Evolutionary conservation across 768 basidiomycete genomes (phyloP).

Genomic region (Rhizopogon salebrosus): DNA sequence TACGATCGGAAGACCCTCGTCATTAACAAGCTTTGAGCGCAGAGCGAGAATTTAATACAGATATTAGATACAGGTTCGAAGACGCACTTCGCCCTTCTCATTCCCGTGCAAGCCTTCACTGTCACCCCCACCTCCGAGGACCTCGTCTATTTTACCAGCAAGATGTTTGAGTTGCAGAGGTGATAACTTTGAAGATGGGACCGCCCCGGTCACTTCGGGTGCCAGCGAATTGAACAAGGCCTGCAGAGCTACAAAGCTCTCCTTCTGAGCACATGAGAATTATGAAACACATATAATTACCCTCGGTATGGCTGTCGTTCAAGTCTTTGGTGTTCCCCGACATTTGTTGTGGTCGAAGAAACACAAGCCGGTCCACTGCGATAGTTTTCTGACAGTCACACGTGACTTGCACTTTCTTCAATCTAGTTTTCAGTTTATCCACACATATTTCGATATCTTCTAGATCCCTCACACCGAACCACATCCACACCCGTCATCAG

Average conservation of each 20-base stretch:
- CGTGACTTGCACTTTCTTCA: conserved; percentile 9
- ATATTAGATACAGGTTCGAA: conserved; percentile 3
- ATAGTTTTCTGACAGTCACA: conserved; percentile 4
- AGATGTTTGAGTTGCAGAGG: conserved; percentile 48
- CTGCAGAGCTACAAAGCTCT: conserved; percentile 30
- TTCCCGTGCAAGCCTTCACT: conserved; percentile 34
- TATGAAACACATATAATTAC: conserved; percentile 15
- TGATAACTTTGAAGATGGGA: conserved; percentile 27
- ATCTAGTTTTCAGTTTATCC: not conserved
- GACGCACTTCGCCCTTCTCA: conserved; percentile 61
- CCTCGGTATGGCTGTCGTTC: conserved; percentile 29
- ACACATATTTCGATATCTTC: not conserved
- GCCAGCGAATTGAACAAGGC: conserved; percentile 34
- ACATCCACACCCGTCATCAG: conserved; percentile 1
- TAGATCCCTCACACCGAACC: not conserved
- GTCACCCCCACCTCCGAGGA: conserved; percentile 42
- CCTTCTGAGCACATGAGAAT: conserved; percentile 7
- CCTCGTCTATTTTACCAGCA: conserved; percentile 54
- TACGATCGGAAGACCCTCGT: conserved; percentile 76
- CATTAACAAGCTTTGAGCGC: conserved; percentile 54
- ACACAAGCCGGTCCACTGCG: no score
- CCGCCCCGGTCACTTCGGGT: conserved; percentile 7
- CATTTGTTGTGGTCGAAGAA: conserved; percentile 15
- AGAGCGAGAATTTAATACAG: conserved; percentile 13
- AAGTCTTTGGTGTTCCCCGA: conserved; percentile 19